Evolutionary conservation across 345 rosid genomes (phyloP), one percentile per base, ranked within the genome.

Genomic region (Aquilaria sinensis): DNA sequence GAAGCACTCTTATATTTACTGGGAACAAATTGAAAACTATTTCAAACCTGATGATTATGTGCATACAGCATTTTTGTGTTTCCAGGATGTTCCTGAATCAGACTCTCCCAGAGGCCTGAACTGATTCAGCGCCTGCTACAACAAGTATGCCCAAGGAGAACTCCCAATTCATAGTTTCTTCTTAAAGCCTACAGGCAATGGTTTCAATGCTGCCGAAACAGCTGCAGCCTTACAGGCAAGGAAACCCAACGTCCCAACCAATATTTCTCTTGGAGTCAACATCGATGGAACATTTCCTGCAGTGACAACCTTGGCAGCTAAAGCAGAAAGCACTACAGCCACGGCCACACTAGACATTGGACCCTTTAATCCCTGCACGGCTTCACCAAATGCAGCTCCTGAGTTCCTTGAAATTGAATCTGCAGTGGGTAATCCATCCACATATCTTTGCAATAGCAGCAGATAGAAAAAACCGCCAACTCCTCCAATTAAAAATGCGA

Each of bases 191-290:
- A 65, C 54, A 12, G 74, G 53, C 53, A 83, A 16, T 10, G 97
- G 88, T 71, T 80, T 93, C 34, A 93, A 79, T 31, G 97, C 87
- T 14, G 98, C 94, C 69, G 87, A 65, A 67, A 93, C 69, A 43
- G 85, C 98, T 0, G 96, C 93, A 2, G 80, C 90, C 81, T 89
- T 92, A 72, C 98, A 87, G 12, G 75, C 82, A 51, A 93, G 81
- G 75, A 93, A 93, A 49, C 96, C 98, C 56, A 78, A 56, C 89
- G 81, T 83, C 34, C 98, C 98, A 2, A 72, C 65, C 64, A 84
- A n/a, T n/a, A 93, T 76, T 57, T 93, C 92, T 70, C 57, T 83
- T 0, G 97, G 82, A 41, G 86, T 76, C 47, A 90, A 67, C 34
- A 41, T 63, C 57, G 31, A 47, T 1, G 75, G 43, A 60, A 41